Conservation (phyloP, 805 yeast species). For the Saccharomycopsis fermentans region DNA sequence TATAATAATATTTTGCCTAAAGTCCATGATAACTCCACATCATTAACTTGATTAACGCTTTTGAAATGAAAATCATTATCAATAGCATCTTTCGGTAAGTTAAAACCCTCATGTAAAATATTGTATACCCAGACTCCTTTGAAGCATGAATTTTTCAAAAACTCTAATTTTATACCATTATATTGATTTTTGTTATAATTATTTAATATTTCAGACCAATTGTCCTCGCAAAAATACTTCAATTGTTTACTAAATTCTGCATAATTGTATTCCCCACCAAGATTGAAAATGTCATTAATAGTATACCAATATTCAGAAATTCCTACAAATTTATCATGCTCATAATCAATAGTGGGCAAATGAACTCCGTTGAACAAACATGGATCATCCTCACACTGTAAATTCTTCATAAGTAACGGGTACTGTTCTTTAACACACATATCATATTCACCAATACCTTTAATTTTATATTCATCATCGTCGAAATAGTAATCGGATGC, state of each 20-base stretch:
- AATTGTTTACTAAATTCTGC: conserved; percentile 56
- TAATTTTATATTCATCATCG: conserved; percentile 34
- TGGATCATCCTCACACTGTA: conserved; percentile 80
- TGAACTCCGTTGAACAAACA: conserved; percentile 93
- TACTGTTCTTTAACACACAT: conserved; percentile 61
- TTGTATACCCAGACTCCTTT: conserved; percentile 92
- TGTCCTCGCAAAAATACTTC: conserved; percentile 60
- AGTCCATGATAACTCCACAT: conserved; percentile 91
- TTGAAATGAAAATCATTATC: conserved; percentile 57
- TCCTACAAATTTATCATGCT: conserved; percentile 77
- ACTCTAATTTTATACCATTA: conserved; percentile 43
- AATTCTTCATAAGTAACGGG: conserved; percentile 66
- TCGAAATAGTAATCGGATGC: conserved; percentile 34
- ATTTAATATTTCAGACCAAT: conserved; percentile 52
- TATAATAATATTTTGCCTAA: conserved; percentile 76
- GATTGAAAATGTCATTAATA: conserved; percentile 78
- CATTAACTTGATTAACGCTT: conserved; percentile 71
- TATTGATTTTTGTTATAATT: conserved; percentile 47
- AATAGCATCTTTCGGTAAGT: conserved; percentile 50
- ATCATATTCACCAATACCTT: conserved; percentile 74
- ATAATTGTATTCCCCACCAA: conserved; percentile 85
- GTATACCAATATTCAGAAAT: conserved; percentile 97
- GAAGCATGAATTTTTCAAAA: conserved; percentile 72
- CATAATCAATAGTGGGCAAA: conserved; percentile 79
- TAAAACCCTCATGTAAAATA: conserved; percentile 86